phyloP scores from a whole-genome alignment of 805 yeast species.

The Ogataea ramenticola region DNA sequence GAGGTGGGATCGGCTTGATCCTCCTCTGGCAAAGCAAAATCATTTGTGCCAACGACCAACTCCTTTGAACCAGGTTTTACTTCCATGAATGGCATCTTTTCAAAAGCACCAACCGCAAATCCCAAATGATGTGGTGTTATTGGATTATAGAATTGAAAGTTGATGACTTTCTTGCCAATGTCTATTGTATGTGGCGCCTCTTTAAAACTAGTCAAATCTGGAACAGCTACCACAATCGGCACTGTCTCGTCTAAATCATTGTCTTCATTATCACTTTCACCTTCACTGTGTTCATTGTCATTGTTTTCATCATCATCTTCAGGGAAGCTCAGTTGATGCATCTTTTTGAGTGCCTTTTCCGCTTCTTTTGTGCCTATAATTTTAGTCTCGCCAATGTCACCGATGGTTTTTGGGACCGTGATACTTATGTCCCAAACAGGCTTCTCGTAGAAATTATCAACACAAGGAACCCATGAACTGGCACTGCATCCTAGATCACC shows the following conservation, averaged over 20 bases:
- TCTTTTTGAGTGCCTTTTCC: slow-evolving; percentile 19
- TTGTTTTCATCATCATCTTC: slow-evolving; percentile 17
- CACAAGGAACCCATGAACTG: slow-evolving; percentile 97
- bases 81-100: slow-evolving; percentile 48
- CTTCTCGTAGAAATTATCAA: slow-evolving; percentile 81
- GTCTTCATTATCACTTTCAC: slow-evolving; percentile 33
- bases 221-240: slow-evolving; percentile 61
- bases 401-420: slow-evolving; percentile 73
- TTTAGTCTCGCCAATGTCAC: slow-evolving; percentile 52
- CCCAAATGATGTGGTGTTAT: slow-evolving; percentile 93
- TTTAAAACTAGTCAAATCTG: slow-evolving; percentile 58
- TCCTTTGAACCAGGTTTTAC: slow-evolving; percentile 26
- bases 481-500: slow-evolving; percentile 73
- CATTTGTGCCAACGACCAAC: slow-evolving; percentile 1
- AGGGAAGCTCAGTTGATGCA: slow-evolving; percentile 11
- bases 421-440: slow-evolving; percentile 90
- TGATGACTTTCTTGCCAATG: slow-evolving; percentile 62
- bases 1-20: slow-evolving; percentile 24
- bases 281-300: slow-evolving; percentile 21
- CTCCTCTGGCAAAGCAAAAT: slow-evolving; percentile 1
- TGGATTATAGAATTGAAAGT: slow-evolving; percentile 77
- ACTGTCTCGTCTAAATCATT: slow-evolving; percentile 37
- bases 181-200: slow-evolving; percentile 75
- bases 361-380: slow-evolving; percentile 34
- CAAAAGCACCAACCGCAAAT: slow-evolving; percentile 89